Evolutionary conservation across 2,329 filamentous ascomycete genomes (phyloP).

Genomic region (Ciborinia camelliae): DNA sequence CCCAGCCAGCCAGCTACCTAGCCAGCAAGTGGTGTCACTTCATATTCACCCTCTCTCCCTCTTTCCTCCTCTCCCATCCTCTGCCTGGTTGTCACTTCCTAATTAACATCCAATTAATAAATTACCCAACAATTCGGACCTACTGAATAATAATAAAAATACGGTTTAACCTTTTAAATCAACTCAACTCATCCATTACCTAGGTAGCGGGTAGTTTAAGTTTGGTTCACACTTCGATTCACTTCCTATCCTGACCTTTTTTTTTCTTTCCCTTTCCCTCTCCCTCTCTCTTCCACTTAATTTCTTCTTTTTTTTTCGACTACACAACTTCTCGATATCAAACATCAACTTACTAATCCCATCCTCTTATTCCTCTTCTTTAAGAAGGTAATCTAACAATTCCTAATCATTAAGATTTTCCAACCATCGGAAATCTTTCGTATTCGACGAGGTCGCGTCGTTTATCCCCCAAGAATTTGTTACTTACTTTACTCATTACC

Average conservation of each 20-base stretch:
- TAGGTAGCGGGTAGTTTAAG: too few species aligned
- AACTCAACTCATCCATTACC: too few species aligned
- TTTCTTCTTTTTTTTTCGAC: constrained; percentile 11
- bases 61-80: neutral
- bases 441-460: constrained; percentile 16
- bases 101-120: neutral
- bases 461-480: constrained; percentile 11
- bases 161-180: too few species aligned
- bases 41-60: neutral
- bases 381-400: neutral
- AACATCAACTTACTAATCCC: constrained; percentile 7
- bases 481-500: constrained; percentile 7
- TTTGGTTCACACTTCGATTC: too few species aligned
- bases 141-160: neutral
- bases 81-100: neutral
- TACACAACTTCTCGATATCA: constrained; percentile 15
- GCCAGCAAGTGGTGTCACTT: neutral
- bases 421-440: neutral
- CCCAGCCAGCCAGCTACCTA: neutral
- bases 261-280: neutral
- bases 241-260: neutral
- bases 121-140: constrained; percentile 5
- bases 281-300: neutral
- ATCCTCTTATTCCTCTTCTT: constrained; percentile 8
- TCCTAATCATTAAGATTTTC: neutral